Evolutionary conservation across 768 basidiomycete genomes (phyloP).

Genomic region (Butyriboletus loyo): DNA sequence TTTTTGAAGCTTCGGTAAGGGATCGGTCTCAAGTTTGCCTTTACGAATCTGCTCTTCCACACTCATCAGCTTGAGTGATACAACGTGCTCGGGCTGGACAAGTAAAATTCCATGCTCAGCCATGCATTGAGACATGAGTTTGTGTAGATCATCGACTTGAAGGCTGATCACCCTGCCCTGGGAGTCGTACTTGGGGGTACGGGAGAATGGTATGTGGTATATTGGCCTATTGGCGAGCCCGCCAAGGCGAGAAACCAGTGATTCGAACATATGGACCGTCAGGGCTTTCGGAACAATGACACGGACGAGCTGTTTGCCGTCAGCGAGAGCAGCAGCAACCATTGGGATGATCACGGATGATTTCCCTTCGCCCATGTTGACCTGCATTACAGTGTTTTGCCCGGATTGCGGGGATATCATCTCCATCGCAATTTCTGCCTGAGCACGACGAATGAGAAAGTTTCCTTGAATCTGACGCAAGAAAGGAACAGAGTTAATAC

Average conservation of each 20-base stretch:
- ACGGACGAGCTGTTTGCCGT: slow-evolving; percentile 41
- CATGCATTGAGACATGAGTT: slow-evolving; percentile 37
- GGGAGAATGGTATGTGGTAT: slow-evolving; percentile 47
- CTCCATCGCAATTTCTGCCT: slow-evolving; percentile 36
- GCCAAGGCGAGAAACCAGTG: slow-evolving; percentile 38
- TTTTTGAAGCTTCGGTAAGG: slow-evolving; percentile 12
- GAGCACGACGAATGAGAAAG: slow-evolving; percentile 24
- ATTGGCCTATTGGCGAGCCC: slow-evolving; percentile 43
- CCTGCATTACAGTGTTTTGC: slow-evolving; percentile 40
- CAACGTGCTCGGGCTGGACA: slow-evolving; percentile 48
- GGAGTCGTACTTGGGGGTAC: slow-evolving; percentile 25
- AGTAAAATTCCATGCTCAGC: slow-evolving; percentile 38
- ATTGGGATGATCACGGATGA: slow-evolving; percentile 44
- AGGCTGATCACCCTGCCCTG: background rate
- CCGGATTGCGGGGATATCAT: slow-evolving; percentile 40
- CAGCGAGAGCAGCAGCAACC: slow-evolving; percentile 37
- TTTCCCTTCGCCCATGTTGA: slow-evolving; percentile 59
- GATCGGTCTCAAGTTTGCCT: background rate
- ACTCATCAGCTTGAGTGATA: slow-evolving; percentile 44
- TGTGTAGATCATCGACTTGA: slow-evolving; percentile 21
- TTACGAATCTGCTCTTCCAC: slow-evolving; percentile 30
- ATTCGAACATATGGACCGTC: slow-evolving; percentile 41
- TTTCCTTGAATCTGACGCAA: slow-evolving; percentile 36
- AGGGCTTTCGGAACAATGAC: slow-evolving; percentile 45
- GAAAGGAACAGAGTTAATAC: background rate